Evolutionary conservation across 352 stramenopile species (phyloP), one percentile per base, ranked within the genome.

Genomic region (Globisporangium megalacanthum): DNA sequence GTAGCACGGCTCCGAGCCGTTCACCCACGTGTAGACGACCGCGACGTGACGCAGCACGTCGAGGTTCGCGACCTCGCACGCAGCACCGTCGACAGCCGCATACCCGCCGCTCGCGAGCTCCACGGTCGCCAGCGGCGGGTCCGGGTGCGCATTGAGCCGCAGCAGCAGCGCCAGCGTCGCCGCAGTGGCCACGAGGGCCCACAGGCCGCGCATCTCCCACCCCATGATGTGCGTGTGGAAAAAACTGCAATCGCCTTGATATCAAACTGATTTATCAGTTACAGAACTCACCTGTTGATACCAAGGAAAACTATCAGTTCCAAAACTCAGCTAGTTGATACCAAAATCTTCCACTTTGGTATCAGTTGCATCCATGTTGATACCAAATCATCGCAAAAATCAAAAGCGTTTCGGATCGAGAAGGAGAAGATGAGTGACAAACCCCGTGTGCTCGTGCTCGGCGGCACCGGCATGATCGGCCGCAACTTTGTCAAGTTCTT

Each of bases 1-100:
- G 72, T 94, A 94, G 70, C 81, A 92, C 33, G 42, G 66, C 63
- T 94, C 79, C 3, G 77, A 89, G 54, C 82, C 82, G 60, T 94
- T 94, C 35, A 94, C 81, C 83, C 83, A 94, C 52, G 83, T 94
- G 71, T 94, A 94, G 33, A 94, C 83, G 60, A 94, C 86, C 33
- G 83, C 75, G 17, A 65, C 77, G 44, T 76, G 77, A 25, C 78
- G 77, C 49, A 92, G 60, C 44, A 66, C 61, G 33, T 87, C 81
- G 25, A 88, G 64, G 65, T 89, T 88, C 20, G 72, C 70, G 51
- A 93, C 75, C 52, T 89, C 79, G 54, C 83, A 93, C 14, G 46
- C 53, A 0, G 64, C 56, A 44, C 64, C 68, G 37, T 80, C 62
- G 47, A 66, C 66, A 8, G 78, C 70, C 14, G 65, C 69, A 20